Evolutionary conservation across 495 filamentous ascomycete species (phyloP), one percentile per base, ranked within the genome.

Genomic region (Sporormia fimetaria): DNA sequence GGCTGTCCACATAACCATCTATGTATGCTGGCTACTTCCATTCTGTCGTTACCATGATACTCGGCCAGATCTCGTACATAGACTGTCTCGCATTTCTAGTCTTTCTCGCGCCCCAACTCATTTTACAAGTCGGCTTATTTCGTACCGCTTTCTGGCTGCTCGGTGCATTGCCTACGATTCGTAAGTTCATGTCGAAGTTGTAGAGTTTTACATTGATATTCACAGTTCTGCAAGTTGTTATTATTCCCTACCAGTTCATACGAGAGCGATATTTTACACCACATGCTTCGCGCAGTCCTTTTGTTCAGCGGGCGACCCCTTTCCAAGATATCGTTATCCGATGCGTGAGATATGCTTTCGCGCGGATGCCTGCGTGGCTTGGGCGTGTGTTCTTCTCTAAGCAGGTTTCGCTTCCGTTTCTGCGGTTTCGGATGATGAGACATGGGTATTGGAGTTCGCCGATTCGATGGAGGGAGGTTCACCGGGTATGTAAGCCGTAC

Each of bases 311-410:
- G 35, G 73, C 78, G 6, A 70, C 78, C 5, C 60, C 66, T 10
- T 87, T 87, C 51, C 77, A 86, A 51, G 81, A 85, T 54, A 52
- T 83, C 26, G 77, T 83, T 12, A 67, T 84, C 40, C 64, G 78
- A 24, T 84, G 77, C 55, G 75, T 86, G 23, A 73, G 80, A 40
- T 86, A 81, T 67, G 79, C 76, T 18, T 87, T 87, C 54, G 70
- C 75, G 20, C 69, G 70, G 43, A 71, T 87, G 32, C 75, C 77
- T 2, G 66, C 80, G 10, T 66, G 52, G 21, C 69, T 87, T 31
- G 78, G 78, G 11, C 63, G 73, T 27, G 75, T 85, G 8, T 86
- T 87, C 66, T 81, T 87, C 58, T 75, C 72, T n/a, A 82, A 76
- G 58, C 42, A 49, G 14, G 80, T 86, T 9, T 67, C 78, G 11